These are phyloP conservation scores for Claviceps sp. DNA, from an alignment of 2,329 filamentous ascomycete genomes.

Conservation along the genomic window DNA sequence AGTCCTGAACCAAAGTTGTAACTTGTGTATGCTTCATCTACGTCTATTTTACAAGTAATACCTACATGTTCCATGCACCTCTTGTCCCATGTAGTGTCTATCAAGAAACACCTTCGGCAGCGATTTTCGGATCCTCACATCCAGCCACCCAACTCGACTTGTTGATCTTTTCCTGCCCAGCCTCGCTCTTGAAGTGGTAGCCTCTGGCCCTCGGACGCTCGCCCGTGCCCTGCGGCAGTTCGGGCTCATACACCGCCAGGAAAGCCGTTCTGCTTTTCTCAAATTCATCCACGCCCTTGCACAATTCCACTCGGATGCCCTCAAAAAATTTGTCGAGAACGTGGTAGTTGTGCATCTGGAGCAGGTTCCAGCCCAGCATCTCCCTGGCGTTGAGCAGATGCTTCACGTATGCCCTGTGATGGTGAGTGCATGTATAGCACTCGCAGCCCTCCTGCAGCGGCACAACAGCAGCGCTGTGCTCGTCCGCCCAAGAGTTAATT, in stretches of 20 bases:
- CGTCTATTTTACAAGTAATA: no score
- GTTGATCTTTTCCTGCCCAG: constrained; percentile 53
- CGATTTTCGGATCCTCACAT: background rate
- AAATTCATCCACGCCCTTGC: constrained; percentile 43
- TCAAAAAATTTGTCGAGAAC: constrained; percentile 61
- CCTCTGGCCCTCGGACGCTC: constrained; percentile 67
- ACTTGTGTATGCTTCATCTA: no score
- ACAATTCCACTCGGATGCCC: constrained; percentile 52
- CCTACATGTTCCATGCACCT: no score
- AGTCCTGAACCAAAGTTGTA: no score
- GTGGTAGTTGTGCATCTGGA: constrained; percentile 85
- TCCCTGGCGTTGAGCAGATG: constrained; percentile 84
- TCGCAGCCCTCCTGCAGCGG: constrained; percentile 52
- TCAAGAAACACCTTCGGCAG: no score
- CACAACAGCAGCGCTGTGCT: constrained; percentile 45
- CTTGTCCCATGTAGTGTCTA: no score
- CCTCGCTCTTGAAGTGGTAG: constrained; percentile 66
- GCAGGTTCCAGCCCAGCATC: constrained; percentile 88
- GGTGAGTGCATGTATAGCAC: constrained; percentile 73
- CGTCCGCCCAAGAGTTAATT: constrained; percentile 59
- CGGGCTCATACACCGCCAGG: constrained; percentile 45
- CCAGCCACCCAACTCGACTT: constrained; percentile 46
- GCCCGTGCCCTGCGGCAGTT: constrained; percentile 62
- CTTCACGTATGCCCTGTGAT: constrained; percentile 77
- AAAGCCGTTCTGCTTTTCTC: constrained; percentile 34